Base-by-base conservation (phyloP, 2,329 filamentous ascomycete genomes). In the Phialemonium atrogriseum region DNA sequence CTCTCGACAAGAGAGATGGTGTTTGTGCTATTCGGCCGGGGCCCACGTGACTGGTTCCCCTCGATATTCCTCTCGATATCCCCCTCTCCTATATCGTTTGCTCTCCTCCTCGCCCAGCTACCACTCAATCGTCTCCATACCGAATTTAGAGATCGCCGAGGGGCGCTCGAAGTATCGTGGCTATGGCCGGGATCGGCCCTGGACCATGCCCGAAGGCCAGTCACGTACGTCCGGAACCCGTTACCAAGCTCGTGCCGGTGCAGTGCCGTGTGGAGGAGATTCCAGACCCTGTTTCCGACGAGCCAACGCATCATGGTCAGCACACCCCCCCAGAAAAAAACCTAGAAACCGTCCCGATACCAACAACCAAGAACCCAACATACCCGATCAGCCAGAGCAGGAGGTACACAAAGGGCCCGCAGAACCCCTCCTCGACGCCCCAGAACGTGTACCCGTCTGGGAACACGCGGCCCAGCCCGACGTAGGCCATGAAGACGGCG, bases 401-500 rank as follows among this genome's bases (percentile, higher is more conserved):
- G 29, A 52, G 40, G 35, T 61, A 51, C 7, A 58, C 49, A 27
- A 58, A 38, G 7, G 46, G 47, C 7, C 50, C 48, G 3, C 55
- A 45, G 22, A 44, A 47, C 13, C 38, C 37, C 5, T 45, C 37
- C 24, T 40, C 17, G 30, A 62, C 39, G 12, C 47, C 52, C 57
- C 58, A 63, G 42, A 56, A 62, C 1, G 48, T 45, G 26, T 58
- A 60, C 3, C 46, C 47, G 2, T 32, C 26, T 1, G 57, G 56
- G 26, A 63, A 62, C 15, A 57, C 54, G n/a, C 46, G 40, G n/a
- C 54, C 47, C 20, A 51, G 32, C 9, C 44, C 51, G 13, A 58
- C 38, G 27, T 57, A 59, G n/a, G 51, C 46, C 27, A 56, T 37
- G 30, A 62, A 55, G 17, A 58, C 34, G 12, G 49, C 46, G n/a